Evolutionary conservation across 768 basidiomycete genomes (phyloP), one percentile per base, ranked within the genome.

Genomic region (Rickenella mellea): DNA sequence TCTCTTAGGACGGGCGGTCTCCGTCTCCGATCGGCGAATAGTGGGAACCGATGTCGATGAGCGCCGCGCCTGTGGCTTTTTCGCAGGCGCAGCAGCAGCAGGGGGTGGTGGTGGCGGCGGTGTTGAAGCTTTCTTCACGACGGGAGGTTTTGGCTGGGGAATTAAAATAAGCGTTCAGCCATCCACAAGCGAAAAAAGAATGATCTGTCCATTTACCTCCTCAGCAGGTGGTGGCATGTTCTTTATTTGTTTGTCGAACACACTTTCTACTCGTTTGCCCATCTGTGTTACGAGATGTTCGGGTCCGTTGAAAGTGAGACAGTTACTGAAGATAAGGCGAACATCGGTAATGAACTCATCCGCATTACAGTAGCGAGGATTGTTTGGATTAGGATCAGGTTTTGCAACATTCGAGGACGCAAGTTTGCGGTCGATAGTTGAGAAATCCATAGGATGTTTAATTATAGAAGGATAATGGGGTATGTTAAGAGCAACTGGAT

Each of bases 381-480:
- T 84, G 42, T 66, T 61, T 4, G 68, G 63, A 54, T 82, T 85
- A 21, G 69, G 61, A 46, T 88, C 87, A 11, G 78, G 84, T 55
- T 88, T 91, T 40, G 65, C 52, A 2, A 85, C 81, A 53, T 89
- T 93, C 11, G 88, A 88, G 1, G 83, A 77, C 26, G 51, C 53
- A 31, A 98, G 70, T 64, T 97, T 96, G 53, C 76, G 76, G 63
- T 98, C 94, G 45, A 97, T 77, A 32, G 94, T 96, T 3, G 79
- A 73, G 35, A 99, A 73, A 58, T 98, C 96, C 89, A 97, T 97
- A 0, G 96, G 96, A 21, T 72, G 76, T 55, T 81, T 87, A 63
- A 99, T 77, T 56, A 98, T 78, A 33, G 71, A 71, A 27, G 76
- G 76, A 54, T 99, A 99, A 58, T 94, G 90, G 7, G 91, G 94